Evolutionary conservation across 257 asterid genomes (phyloP).

Genomic region (Penstemon eatonii): DNA sequence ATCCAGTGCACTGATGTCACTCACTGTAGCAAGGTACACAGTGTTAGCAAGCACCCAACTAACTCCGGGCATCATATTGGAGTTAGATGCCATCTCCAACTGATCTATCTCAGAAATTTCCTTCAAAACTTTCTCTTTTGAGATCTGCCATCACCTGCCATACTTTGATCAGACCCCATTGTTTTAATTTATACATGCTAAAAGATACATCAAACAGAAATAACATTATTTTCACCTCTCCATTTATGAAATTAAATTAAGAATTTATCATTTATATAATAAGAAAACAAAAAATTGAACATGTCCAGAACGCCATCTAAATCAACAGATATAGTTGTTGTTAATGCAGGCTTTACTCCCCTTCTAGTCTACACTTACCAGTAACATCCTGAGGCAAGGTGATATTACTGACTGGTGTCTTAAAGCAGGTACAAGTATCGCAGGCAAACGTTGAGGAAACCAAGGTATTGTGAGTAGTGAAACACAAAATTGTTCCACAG

Average conservation of each 20-base stretch:
- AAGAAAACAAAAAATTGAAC: neutral
- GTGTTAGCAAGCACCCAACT: constrained; percentile 90
- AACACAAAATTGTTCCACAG: constrained; percentile 68
- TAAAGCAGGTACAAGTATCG: constrained; percentile 81
- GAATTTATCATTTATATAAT: neutral
- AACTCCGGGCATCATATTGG: constrained; percentile 58
- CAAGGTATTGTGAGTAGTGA: constrained; percentile 81
- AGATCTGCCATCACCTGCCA: constrained; percentile 97
- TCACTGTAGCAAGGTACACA: constrained; percentile 68
- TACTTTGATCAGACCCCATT: constrained; percentile 70
- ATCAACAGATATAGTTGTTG: constrained; percentile 23
- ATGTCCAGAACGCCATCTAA: neutral
- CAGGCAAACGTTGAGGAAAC: constrained; percentile 83
- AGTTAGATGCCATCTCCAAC: constrained; percentile 33
- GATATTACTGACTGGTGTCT: constrained; percentile 79
- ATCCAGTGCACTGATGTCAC: constrained; percentile 40
- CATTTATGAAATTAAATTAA: constrained; percentile 14
- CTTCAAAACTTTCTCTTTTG: constrained; percentile 70
- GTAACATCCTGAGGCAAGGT: constrained; percentile 70
- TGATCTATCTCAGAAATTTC: constrained; percentile 62
- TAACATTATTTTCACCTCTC: constrained; percentile 17
- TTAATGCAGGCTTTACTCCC: constrained; percentile 14
- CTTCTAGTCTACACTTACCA: constrained; percentile 64
- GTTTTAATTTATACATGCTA: constrained; percentile 35
- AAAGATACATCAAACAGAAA: constrained; percentile 19